Base-by-base conservation (phyloP, 164 flowering plant genomes). In the Dillenia turbinata region DNA sequence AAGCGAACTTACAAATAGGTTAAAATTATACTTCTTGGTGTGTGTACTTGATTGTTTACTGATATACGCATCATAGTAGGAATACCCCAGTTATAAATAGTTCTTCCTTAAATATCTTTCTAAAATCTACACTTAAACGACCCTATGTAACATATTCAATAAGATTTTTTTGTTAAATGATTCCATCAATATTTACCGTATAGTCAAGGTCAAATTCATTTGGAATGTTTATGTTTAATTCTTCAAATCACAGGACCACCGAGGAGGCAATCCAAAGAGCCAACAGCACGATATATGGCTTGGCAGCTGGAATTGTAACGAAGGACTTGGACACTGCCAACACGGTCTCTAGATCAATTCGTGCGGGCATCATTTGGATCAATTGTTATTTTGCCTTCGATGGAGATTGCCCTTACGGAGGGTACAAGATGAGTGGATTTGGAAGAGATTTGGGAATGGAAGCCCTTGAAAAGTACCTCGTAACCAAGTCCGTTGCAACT, bases 251-350 rank as follows among this genome's bases (percentile, higher is more conserved):
- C 53, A 72, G 75, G 71, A 68, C 65, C 2, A 26, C 68, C 0
- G 75, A 67, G 22, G 75, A 72, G 60, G 75, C 57, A 48, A 68
- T 72, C 16, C 49, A 52, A 40, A 62, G 75, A 44, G 75, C 71
- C 1, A 71, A 71, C 55, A 58, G 24, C 12, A 62, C 67, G 0
- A 49, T 47, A 46, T 72, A 72, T 56, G 75, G 75, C 2, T 52
- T 72, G 44, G 75, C 71, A 16, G 75, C 75, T 0, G 75, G 75
- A 2, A 33, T 72, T 0, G 53, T 68, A 59, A 67, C 71, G 0
- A 60, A 72, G 9, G 52, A 72, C 57, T 14, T 72, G 59, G 61
- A 72, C 66, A 56, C 56, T 24, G 69, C 71, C 1, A 72, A 72
- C 71, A 72, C 66, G 9, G 71, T 72, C 1, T 67, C 75, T 10